Evolutionary conservation across 148 eudicot species (phyloP).

Genomic region (Camellia granthamiana): DNA sequence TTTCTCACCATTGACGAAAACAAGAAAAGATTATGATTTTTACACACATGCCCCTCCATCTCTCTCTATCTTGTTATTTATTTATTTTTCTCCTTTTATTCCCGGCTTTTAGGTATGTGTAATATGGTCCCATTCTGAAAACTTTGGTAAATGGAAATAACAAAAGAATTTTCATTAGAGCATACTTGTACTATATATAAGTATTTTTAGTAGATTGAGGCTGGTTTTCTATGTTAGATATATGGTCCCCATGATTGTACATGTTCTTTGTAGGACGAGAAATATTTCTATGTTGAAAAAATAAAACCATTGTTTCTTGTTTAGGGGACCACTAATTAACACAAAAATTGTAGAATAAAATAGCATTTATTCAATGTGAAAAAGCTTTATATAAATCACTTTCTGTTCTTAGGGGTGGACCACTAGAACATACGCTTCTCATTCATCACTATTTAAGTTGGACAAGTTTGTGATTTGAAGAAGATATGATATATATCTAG

Average conservation of each 20-base stretch:
- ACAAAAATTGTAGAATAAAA: background rate
- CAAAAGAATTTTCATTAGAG: background rate
- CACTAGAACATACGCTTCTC: no score
- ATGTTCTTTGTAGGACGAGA: background rate
- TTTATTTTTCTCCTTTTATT: background rate
- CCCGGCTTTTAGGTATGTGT: background rate
- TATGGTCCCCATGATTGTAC: slow-evolving; percentile 18
- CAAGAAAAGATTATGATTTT: background rate
- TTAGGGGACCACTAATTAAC: slow-evolving; percentile 1
- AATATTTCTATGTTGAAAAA: no score
- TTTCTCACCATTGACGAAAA: background rate
- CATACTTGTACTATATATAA: background rate
- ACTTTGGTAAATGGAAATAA: background rate
- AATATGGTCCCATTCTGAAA: slow-evolving; percentile 4
- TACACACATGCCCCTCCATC: background rate
- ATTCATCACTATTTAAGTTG: no score
- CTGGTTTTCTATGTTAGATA: background rate
- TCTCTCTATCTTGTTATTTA: background rate
- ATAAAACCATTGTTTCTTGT: background rate
- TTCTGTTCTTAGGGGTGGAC: no score
- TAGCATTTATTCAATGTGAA: background rate
- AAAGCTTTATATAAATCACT: no score
- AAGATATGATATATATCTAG: no score
- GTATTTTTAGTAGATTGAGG: background rate
- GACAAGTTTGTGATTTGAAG: no score